Conservation (phyloP, 202 grass and related monocot genomes). For the Eragrostis tef region DNA sequence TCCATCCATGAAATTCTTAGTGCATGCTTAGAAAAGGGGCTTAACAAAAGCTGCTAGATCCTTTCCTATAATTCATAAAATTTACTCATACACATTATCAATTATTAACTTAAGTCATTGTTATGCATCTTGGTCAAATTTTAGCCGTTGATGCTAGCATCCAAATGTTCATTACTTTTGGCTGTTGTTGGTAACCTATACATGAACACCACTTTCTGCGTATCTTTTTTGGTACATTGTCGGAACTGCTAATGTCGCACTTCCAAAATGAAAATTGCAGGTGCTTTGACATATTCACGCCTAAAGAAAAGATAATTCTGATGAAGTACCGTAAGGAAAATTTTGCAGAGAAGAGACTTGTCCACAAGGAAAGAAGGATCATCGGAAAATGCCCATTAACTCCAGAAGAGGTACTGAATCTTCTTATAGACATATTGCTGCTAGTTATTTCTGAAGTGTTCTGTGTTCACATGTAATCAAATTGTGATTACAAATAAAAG, state of each 20-base stretch:
- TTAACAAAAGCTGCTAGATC: slow-evolving; percentile 1
- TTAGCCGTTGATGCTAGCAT: slow-evolving; percentile 21
- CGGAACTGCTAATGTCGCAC: background rate
- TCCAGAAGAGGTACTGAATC: slow-evolving; percentile 83
- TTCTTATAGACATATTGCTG: slow-evolving; percentile 20
- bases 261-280: slow-evolving; percentile 55
- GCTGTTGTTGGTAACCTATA: slow-evolving; percentile 12
- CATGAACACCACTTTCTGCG: slow-evolving; percentile 13
- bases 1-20: slow-evolving; percentile 8
- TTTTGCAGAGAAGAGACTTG: slow-evolving; percentile 75
- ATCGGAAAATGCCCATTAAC: slow-evolving; percentile 96
- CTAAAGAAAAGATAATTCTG: slow-evolving; percentile 77
- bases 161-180: slow-evolving; percentile 19
- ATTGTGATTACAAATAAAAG: slow-evolving; percentile 9
- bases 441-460: slow-evolving; percentile 17
- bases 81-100: slow-evolving; percentile 25
- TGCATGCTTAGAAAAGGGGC: background rate
- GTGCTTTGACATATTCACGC: slow-evolving; percentile 87
- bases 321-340: slow-evolving; percentile 72
- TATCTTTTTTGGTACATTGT: slow-evolving; percentile 4
- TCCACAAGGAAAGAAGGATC: slow-evolving; percentile 69
- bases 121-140: slow-evolving; percentile 30
- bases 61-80: slow-evolving; percentile 10
- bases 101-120: slow-evolving; percentile 6
- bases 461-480: background rate